phyloP scores from a whole-genome alignment of 2,329 filamentous ascomycete genomes.

The Bipolaris cookei region DNA sequence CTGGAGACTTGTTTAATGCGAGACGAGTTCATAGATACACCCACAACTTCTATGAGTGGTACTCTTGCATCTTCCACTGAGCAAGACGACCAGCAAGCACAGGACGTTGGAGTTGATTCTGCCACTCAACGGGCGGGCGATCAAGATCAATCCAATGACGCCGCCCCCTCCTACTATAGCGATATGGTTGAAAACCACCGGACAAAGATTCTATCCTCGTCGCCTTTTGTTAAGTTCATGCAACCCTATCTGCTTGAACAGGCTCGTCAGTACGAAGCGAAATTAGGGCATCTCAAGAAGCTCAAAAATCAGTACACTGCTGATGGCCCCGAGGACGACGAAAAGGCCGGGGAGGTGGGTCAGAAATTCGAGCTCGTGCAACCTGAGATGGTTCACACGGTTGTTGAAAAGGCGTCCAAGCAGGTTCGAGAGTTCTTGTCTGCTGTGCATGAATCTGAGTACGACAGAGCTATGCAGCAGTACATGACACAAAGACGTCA shows the following conservation, averaged over 20 bases:
- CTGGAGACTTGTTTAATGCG: conserved; percentile 92
- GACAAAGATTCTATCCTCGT: conserved; percentile 91
- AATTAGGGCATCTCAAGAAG: conserved; percentile 79
- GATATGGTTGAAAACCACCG: conserved; percentile 93
- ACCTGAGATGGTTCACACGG: conserved; percentile 91
- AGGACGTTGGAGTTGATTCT: neutral
- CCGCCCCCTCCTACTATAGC: conserved; percentile 90
- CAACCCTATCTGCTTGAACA: conserved; percentile 93
- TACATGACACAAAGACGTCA: conserved; percentile 94
- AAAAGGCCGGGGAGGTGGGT: conserved; percentile 47
- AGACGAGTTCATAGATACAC: conserved; percentile 88
- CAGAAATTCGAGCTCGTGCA: conserved; percentile 89
- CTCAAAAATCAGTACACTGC: conserved; percentile 73
- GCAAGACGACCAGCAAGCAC: conserved; percentile 9
- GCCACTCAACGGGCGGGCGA: conserved; percentile 12
- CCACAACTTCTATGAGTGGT: conserved; percentile 62
- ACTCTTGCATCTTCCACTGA: conserved; percentile 30
- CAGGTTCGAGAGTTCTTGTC: conserved; percentile 93
- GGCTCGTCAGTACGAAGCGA: conserved; percentile 86
- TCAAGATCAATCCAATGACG: conserved; percentile 67
- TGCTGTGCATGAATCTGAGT: conserved; percentile 94
- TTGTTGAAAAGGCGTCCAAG: conserved; percentile 77
- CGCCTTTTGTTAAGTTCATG: conserved; percentile 93
- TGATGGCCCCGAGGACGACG: conserved; percentile 38
- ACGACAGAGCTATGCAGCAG: conserved; percentile 91